Evolutionary conservation across 257 asterid species (phyloP).

Genomic region (Pogostemon cablin): DNA sequence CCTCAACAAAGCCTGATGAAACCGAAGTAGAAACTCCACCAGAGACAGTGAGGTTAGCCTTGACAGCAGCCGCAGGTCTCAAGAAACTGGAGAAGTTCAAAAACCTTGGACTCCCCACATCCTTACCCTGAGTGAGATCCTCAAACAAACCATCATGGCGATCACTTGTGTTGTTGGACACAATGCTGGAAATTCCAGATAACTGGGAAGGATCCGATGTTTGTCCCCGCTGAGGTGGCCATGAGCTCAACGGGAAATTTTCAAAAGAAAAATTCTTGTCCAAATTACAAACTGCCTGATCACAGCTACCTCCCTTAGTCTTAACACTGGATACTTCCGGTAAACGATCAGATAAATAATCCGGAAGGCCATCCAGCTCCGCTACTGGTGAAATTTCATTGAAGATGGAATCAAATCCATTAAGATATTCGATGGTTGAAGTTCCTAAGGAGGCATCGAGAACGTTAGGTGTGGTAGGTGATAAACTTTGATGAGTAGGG

Average conservation of each 20-base stretch:
- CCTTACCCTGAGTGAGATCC: conserved; percentile 32
- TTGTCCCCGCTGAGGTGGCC: conserved; percentile 44
- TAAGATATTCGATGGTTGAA: conserved; percentile 39
- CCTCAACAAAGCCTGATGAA: not conserved
- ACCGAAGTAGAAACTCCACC: not conserved
- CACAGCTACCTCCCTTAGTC: conserved; percentile 37
- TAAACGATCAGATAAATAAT: conserved; percentile 40
- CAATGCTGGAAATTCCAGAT: conserved; percentile 45
- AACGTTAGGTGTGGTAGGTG: conserved; percentile 32
- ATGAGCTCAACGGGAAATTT: conserved; percentile 38
- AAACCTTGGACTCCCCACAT: conserved; percentile 28
- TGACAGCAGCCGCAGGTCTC: conserved; percentile 49
- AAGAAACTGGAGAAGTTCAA: conserved; percentile 40
- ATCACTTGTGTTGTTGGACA: conserved; percentile 39
- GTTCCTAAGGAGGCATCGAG: conserved; percentile 32
- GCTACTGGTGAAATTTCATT: conserved; percentile 42
- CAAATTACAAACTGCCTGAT: conserved; percentile 33
- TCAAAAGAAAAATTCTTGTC: conserved; percentile 44
- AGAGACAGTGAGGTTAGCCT: conserved; percentile 34
- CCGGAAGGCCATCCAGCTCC: conserved; percentile 44
- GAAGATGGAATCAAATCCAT: conserved; percentile 41
- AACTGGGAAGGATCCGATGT: conserved; percentile 1
- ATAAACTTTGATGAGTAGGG: conserved; percentile 32
- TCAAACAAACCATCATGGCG: conserved; percentile 26
- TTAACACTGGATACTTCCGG: conserved; percentile 32